Base-by-base conservation (phyloP, 208 protist genomes). In the Acanthamoeba lenticulata region DNA sequence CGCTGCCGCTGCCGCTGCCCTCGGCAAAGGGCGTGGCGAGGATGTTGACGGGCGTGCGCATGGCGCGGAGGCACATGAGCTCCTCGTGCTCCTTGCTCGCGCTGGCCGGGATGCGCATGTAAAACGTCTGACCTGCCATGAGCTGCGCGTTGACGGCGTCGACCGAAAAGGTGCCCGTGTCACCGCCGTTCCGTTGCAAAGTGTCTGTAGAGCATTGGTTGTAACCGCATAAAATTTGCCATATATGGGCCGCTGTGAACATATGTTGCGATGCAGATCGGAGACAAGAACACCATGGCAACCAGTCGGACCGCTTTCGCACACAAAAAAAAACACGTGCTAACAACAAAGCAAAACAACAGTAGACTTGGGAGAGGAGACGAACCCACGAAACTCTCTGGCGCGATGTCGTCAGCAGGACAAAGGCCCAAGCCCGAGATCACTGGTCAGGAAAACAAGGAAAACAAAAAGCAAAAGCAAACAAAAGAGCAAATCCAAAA, bases 41-140 rank as follows among this genome's bases (percentile, higher is more conserved):
- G 34, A 88, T 88, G 79, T 88, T 60, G 42, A 88, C 79, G 32
- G 79, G 79, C 29, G 79, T 88, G 42, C 79, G 36, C 79, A 88
- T 88, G 42, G 79, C 79, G 29, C 79, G 42, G 42, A 88, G 49
- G 21, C 79, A 88, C 29, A 88, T 42, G 49, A 40, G 32, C 45
- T 52, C 42, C 79, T 88, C 79, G 32, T 88, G 79, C n/a, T 88
- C 79, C 49, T 88, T 88, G 79, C 79, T 88, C 17, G 79, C 42
- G 34, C 29, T n/a, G 79, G 79, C 49, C 36, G 79, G 79, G 17
- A 88, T 29, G 32, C 79, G 42, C 79, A 88, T 88, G 79, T 88
- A 88, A 32, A 88, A 88, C 7, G 79, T 88, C 79, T 88, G 79
- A 15, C 79, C 79, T 4, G 79, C 49, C 79, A 88, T 88, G 42